Percentiles rank a stretch among this genome's conserved stretches.
These are phyloP conservation scores for Cladosporium sp. DNA, from an alignment of 2,329 filamentous ascomycete genomes.

Conservation along the genomic window DNA sequence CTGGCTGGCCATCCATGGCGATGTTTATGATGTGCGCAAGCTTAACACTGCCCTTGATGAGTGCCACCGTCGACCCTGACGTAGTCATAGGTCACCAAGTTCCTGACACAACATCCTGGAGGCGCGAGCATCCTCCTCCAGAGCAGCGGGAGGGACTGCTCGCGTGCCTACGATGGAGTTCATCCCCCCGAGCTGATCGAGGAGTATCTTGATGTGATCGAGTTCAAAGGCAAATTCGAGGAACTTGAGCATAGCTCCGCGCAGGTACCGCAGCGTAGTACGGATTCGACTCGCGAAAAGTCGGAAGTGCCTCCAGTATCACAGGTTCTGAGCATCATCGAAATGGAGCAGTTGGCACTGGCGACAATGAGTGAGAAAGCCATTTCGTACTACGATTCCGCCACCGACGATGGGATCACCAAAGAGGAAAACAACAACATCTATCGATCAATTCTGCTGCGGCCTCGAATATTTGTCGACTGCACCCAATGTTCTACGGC, in stretches of 20 bases:
- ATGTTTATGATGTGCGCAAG: slow-evolving; percentile 74
- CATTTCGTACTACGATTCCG: slow-evolving; percentile 95
- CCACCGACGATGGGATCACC: slow-evolving; percentile 75
- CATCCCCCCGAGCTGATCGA: slow-evolving; percentile 88
- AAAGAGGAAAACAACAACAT: slow-evolving; percentile 78
- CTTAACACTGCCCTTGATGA: neutral
- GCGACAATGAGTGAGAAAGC: slow-evolving; percentile 78
- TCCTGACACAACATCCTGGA: slow-evolving; percentile 83
- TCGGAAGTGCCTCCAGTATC: slow-evolving; percentile 63
- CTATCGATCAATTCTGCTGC: slow-evolving; percentile 78
- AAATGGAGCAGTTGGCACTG: slow-evolving; percentile 82
- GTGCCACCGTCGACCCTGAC: neutral
- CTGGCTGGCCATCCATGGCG: slow-evolving; percentile 88
- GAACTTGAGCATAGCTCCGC: slow-evolving; percentile 30
- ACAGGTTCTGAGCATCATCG: slow-evolving; percentile 73
- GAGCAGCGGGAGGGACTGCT: slow-evolving; percentile 85
- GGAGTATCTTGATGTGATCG: slow-evolving; percentile 73
- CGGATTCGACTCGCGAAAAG: neutral
- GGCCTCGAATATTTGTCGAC: slow-evolving; percentile 85
- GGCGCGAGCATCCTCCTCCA: slow-evolving; percentile 84
- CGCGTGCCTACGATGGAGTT: slow-evolving; percentile 92
- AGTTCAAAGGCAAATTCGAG: slow-evolving; percentile 76
- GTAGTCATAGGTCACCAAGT: slow-evolving; percentile 60
- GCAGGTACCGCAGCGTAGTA: neutral
- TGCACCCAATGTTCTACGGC: slow-evolving; percentile 73